Percentiles rank a stretch among this genome's conserved stretches.
These are phyloP conservation scores for Xerocomus brunneocitrinus DNA, from an alignment of 768 basidiomycete genomes.

Conservation along the genomic window DNA sequence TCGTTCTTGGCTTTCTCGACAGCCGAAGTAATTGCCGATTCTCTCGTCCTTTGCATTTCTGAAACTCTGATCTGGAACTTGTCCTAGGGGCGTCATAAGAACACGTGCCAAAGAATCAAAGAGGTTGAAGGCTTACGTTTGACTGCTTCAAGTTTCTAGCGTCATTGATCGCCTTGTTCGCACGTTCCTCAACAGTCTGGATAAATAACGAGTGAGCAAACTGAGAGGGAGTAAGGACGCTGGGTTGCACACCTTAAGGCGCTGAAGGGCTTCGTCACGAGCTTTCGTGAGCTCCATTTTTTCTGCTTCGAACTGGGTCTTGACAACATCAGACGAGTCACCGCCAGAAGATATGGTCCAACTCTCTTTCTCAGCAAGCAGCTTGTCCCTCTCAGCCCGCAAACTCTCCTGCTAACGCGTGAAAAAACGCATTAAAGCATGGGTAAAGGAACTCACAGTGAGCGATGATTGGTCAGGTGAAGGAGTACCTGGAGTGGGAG, in stretches of 20 bases:
- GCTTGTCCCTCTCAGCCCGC: conserved; percentile 54
- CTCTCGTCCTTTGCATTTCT: conserved; percentile 49
- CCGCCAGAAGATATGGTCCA: conserved; percentile 21
- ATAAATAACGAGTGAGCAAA: conserved; percentile 2
- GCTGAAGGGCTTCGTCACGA: conserved; percentile 56
- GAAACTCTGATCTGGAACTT: conserved; percentile 55
- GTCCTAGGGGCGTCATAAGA: conserved; percentile 39
- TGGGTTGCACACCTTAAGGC: conserved; percentile 45
- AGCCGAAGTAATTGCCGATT: conserved; percentile 51
- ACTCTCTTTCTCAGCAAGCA: conserved; percentile 56
- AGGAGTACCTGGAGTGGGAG: conserved; percentile 6
- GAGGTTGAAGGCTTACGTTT: conserved; percentile 17
- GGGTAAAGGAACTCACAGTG: conserved; percentile 28
- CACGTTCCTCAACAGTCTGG: conserved; percentile 40
- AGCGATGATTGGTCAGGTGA: conserved; percentile 23
- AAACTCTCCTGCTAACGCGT: conserved; percentile 42
- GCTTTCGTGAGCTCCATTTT: conserved; percentile 53
- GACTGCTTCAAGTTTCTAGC: conserved; percentile 36
- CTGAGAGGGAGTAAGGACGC: neutral
- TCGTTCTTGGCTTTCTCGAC: conserved; percentile 54
- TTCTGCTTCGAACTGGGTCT: conserved; percentile 51
- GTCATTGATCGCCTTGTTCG: conserved; percentile 42
- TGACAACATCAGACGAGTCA: conserved; percentile 30
- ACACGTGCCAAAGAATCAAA: neutral
- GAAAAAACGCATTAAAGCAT: neutral